Conservation (phyloP, 106 monocot genomes). For the Platanthera zijinensis region DNA sequence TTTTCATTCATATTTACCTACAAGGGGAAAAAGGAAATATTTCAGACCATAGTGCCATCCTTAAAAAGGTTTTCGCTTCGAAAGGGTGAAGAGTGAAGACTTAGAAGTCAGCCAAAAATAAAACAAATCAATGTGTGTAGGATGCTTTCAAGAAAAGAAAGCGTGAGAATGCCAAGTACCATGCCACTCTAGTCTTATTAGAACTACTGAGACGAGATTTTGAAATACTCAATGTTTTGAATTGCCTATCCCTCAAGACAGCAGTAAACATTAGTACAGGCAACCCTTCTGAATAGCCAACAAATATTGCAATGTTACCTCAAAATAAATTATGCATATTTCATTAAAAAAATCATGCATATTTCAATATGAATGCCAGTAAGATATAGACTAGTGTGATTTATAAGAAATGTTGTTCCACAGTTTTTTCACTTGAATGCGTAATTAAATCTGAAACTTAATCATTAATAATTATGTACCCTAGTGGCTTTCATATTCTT, state of each 20-base stretch:
- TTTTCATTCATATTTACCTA: conserved; percentile 99
- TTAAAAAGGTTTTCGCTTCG: neutral
- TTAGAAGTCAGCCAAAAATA: neutral
- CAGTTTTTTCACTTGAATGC: neutral
- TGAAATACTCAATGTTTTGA: neutral
- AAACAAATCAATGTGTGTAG: neutral
- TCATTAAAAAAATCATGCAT: neutral
- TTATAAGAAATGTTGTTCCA: too few relatives aligned
- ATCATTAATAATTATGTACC: neutral
- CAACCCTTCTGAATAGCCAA: neutral
- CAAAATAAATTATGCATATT: neutral
- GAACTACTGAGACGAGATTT: neutral
- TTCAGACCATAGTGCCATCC: neutral
- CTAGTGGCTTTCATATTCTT: too few relatives aligned
- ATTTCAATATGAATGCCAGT: neutral
- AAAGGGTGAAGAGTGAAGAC: neutral
- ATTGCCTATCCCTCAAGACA: neutral
- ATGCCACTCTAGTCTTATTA: neutral
- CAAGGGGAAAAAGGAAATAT: conserved; percentile 9
- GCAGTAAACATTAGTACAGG: neutral
- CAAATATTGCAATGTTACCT: neutral
- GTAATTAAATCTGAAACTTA: neutral
- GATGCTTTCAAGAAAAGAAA: neutral
- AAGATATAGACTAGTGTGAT: too few relatives aligned
- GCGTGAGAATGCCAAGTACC: neutral